phyloP scores from a whole-genome alignment of 2,329 filamentous ascomycete species.

The Zymoseptoria brevis region DNA sequence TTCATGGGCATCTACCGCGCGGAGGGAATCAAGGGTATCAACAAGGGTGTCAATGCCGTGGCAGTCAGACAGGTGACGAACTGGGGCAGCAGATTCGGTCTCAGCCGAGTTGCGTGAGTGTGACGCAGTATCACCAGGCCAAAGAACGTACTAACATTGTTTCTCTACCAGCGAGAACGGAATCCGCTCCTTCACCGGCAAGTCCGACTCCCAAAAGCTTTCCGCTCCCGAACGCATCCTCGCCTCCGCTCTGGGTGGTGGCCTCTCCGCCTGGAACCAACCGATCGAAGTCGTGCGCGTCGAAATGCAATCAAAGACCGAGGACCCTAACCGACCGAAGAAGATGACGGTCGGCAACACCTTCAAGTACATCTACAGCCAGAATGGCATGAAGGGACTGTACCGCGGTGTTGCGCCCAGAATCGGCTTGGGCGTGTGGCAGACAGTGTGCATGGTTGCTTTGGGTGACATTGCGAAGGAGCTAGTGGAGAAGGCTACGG shows the following conservation, averaged over 20 bases:
- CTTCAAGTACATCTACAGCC: constrained; percentile 76
- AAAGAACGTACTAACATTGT: not conserved
- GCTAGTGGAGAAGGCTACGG: constrained; percentile 56
- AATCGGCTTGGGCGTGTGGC: constrained; percentile 94
- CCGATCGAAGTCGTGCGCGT: constrained; percentile 99
- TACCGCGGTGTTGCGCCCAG: constrained; percentile 93
- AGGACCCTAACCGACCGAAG: constrained; percentile 94
- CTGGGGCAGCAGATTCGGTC: constrained; percentile 94
- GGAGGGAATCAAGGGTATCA: constrained; percentile 92
- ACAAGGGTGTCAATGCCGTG: constrained; percentile 97
- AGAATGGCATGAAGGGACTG: constrained; percentile 81
- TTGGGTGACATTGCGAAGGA: constrained; percentile 77
- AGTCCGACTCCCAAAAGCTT: constrained; percentile 73
- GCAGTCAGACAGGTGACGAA: constrained; percentile 99
- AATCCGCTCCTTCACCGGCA: constrained; percentile 70
- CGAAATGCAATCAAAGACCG: constrained; percentile 99
- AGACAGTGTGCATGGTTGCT: constrained; percentile 99
- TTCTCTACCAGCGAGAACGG: constrained; percentile 55
- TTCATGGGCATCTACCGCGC: constrained; percentile 96
- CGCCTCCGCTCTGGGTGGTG: constrained; percentile 80
- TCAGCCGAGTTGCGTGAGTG: constrained; percentile 66
- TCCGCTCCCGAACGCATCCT: constrained; percentile 77
- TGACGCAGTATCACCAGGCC: not conserved
- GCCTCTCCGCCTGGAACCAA: constrained; percentile 96
- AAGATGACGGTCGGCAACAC: constrained; percentile 93